These are phyloP conservation scores for Schwanniomyces vanrijiae DNA, from an alignment of 805 yeast species.

Conservation along the genomic window DNA sequence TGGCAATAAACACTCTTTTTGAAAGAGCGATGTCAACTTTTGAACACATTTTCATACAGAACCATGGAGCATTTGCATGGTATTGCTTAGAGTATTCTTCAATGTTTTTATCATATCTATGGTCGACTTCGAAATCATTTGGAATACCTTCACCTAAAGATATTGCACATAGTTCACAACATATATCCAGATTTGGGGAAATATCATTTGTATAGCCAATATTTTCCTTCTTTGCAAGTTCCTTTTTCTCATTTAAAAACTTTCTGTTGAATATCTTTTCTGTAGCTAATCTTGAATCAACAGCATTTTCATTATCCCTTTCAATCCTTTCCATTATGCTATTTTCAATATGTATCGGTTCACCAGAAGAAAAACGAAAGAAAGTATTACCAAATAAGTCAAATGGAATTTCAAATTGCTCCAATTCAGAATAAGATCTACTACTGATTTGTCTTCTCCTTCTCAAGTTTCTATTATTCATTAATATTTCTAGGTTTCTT, in stretches of 20 bases:
- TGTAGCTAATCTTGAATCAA: conserved; percentile 30
- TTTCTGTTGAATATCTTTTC: conserved; percentile 32
- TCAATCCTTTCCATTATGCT: conserved; percentile 41
- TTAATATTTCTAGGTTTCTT: not conserved
- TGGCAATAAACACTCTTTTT: conserved; percentile 60
- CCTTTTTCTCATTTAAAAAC: conserved; percentile 27
- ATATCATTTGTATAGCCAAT: conserved; percentile 34
- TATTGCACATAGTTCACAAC: conserved; percentile 69
- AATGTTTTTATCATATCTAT: conserved; percentile 25
- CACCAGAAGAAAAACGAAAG: not conserved
- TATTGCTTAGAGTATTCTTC: conserved; percentile 22
- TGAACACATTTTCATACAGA: conserved; percentile 49
- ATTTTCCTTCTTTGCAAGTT: conserved; percentile 19
- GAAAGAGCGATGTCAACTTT: conserved; percentile 60
- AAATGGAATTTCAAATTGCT: conserved; percentile 7
- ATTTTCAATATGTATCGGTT: conserved; percentile 16
- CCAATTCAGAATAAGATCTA: conserved; percentile 1
- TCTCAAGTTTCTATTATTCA: conserved; percentile 2
- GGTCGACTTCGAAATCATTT: conserved; percentile 40
- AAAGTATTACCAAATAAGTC: conserved; percentile 7
- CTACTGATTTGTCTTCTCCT: conserved; percentile 4
- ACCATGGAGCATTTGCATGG: conserved; percentile 65
- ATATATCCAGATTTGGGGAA: conserved; percentile 13
- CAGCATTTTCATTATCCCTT: conserved; percentile 36
- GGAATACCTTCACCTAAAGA: conserved; percentile 76